Evolutionary conservation across 2,329 filamentous ascomycete species (phyloP).

Genomic region (Alternaria panax): DNA sequence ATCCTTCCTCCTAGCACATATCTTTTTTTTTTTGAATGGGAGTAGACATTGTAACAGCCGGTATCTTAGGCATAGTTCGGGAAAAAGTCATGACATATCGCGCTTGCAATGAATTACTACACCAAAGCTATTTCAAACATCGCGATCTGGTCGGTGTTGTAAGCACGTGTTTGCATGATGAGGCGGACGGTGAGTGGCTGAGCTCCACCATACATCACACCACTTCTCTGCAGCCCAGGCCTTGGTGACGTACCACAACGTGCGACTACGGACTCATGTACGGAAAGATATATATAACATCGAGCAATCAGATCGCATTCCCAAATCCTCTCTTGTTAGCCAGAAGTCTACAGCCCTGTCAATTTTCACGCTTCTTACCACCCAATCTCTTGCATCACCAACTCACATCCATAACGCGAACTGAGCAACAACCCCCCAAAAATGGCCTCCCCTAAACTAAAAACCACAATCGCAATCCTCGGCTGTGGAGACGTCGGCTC

Average conservation of each 20-base stretch:
- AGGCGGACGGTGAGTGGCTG: slow-evolving; percentile 12
- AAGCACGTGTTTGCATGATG: background rate
- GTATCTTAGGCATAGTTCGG: background rate
- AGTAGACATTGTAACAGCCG: background rate
- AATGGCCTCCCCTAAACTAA: slow-evolving; percentile 40
- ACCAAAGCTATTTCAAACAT: background rate
- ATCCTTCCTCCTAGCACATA: too few relatives aligned
- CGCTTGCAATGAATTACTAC: background rate
- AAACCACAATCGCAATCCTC: slow-evolving; percentile 57
- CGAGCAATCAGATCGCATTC: background rate
- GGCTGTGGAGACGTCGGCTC: slow-evolving; percentile 61
- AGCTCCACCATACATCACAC: slow-evolving; percentile 25
- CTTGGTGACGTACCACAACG: slow-evolving; percentile 22
- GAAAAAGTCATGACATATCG: background rate
- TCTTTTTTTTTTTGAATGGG: too few relatives aligned
- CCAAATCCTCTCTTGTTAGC: background rate
- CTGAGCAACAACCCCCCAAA: background rate
- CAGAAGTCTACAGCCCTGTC: background rate
- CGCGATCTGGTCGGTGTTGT: background rate
- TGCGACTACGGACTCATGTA: background rate
- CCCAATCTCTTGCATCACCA: background rate
- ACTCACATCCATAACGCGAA: background rate
- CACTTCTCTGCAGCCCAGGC: slow-evolving; percentile 26
- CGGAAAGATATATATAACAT: slow-evolving; percentile 13
- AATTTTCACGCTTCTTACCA: background rate